These are phyloP conservation scores for Closterium sp. DNA, from an alignment of 139 green algal species.

Conservation along the genomic window DNA sequence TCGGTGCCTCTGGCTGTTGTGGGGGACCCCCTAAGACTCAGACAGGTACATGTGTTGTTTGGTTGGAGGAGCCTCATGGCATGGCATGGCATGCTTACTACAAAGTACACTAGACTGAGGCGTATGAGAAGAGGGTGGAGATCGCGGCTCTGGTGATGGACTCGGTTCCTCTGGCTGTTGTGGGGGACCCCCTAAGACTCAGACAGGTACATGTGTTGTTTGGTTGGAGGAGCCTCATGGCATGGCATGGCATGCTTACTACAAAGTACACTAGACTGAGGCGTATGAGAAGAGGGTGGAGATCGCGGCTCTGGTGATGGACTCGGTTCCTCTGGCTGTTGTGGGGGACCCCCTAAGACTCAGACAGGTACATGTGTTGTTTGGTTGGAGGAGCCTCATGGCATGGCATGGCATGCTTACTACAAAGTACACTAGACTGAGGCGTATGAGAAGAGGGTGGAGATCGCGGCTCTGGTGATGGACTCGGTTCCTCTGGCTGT, in stretches of 20 bases:
- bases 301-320: neutral
- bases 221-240: no score
- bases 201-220: neutral
- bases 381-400: no score
- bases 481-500: neutral
- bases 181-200: neutral
- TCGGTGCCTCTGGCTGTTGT: slow-evolving; percentile 2
- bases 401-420: no score
- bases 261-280: no score
- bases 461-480: neutral
- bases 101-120: neutral
- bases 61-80: neutral
- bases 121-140: neutral
- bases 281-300: neutral
- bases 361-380: neutral
- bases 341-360: neutral
- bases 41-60: neutral
- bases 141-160: neutral
- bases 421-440: no score
- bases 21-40: neutral
- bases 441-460: neutral
- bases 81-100: neutral
- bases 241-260: no score
- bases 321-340: neutral
- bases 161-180: neutral